These are phyloP conservation scores for Boletales sp. DNA, from an alignment of 768 basidiomycete species.

Conservation along the genomic window DNA sequence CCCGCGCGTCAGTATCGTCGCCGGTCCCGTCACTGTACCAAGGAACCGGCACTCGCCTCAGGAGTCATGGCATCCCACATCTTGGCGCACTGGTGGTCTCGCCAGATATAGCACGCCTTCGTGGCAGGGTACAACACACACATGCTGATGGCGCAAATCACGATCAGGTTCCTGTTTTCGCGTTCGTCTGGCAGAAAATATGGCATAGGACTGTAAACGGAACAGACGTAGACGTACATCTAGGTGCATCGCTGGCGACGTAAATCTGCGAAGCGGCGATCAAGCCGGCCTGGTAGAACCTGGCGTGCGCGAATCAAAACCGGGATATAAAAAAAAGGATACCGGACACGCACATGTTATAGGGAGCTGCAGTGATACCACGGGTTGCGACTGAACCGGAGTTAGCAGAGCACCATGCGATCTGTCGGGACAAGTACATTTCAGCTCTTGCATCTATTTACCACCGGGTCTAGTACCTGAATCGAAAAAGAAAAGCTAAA, in stretches of 20 bases:
- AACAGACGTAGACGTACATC: conserved; percentile 34
- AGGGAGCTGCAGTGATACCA: conserved; percentile 56
- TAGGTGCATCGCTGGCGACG: conserved; percentile 52
- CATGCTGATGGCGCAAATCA: conserved; percentile 49
- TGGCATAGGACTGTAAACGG: too few species aligned
- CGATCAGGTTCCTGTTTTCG: conserved; percentile 54
- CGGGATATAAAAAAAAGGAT: neutral
- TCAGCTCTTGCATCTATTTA: neutral
- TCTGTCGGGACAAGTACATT: conserved; percentile 16
- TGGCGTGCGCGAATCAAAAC: conserved; percentile 1
- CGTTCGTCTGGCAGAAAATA: conserved; percentile 40
- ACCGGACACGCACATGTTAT: conserved; percentile 42
- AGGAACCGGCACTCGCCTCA: conserved; percentile 30
- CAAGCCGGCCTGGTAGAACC: conserved; percentile 41
- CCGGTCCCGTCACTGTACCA: neutral
- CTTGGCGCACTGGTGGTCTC: conserved; percentile 50
- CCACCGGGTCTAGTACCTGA: conserved; percentile 26
- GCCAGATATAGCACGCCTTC: conserved; percentile 55
- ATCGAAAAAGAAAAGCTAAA: conserved; percentile 46
- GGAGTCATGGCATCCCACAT: conserved; percentile 57
- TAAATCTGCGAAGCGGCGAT: conserved; percentile 57
- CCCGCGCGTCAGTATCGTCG: neutral
- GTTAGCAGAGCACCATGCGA: conserved; percentile 59
- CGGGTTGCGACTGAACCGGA: conserved; percentile 56
- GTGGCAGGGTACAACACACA: conserved; percentile 50